phyloP scores from a whole-genome alignment of 140 eudicot species.

The Oenanthe javanica region DNA sequence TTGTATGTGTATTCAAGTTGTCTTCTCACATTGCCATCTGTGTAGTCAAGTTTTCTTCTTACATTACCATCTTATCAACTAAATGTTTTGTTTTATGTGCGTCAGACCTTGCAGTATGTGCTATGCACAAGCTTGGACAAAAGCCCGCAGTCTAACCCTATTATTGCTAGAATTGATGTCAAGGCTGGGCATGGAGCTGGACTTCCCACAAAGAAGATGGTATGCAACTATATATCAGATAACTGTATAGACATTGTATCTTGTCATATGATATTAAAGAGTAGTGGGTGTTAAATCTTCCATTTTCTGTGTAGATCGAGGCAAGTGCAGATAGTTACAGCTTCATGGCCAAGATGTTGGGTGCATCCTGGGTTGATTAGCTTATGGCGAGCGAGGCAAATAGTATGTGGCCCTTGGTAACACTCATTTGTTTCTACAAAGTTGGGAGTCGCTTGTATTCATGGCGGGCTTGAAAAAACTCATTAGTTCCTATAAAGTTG shows the following conservation, averaged over 20 bases:
- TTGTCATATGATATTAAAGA: neutral
- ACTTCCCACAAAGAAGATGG: conserved; percentile 66
- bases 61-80: neutral
- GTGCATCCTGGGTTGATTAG: conserved; percentile 75
- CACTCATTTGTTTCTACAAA: neutral
- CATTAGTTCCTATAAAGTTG: neutral
- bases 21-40: neutral
- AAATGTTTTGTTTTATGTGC: neutral
- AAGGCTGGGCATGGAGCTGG: conserved; percentile 97
- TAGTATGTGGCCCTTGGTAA: neutral
- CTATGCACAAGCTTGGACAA: conserved; percentile 76
- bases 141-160: conserved; percentile 82
- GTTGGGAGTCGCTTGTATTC: neutral
- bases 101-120: conserved; percentile 78
- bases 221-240: conserved; percentile 9
- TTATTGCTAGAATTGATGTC: conserved; percentile 66
- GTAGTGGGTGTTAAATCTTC: neutral
- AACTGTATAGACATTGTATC: neutral
- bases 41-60: neutral
- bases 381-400: conserved; percentile 16
- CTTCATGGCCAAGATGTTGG: conserved; percentile 79
- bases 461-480: neutral
- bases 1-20: neutral
- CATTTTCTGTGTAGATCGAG: conserved; percentile 45
- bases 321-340: conserved; percentile 67